A percentile compares a stretch with the other conserved stretches of the same genome.
phyloP scores from a whole-genome alignment of 306 rosid genomes.

The Trifolium dubium region DNA sequence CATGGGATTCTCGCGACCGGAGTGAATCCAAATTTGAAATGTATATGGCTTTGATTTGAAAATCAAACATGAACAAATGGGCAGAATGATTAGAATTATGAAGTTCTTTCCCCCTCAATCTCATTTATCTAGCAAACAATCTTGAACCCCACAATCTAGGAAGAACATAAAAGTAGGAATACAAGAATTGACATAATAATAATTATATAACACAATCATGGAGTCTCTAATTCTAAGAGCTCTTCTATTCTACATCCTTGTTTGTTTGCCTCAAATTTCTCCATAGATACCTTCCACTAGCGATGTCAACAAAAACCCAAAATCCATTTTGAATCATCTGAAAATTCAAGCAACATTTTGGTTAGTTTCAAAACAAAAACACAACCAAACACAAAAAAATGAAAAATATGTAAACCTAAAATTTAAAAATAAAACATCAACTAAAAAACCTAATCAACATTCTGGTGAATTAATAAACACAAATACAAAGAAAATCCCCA shows the following conservation, averaged over 20 bases:
- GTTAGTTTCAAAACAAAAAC: background rate
- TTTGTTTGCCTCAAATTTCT: constrained; percentile 58
- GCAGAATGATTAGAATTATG: constrained; percentile 9
- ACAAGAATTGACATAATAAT: constrained; percentile 25
- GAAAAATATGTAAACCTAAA: background rate
- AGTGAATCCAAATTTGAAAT: background rate
- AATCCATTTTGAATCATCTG: constrained; percentile 62
- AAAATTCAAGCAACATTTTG: constrained; percentile 20
- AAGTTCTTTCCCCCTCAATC: background rate
- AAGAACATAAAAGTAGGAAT: constrained; percentile 9
- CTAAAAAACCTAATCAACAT: background rate
- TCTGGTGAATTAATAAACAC: background rate
- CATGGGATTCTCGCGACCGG: too few species aligned
- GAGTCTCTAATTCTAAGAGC: constrained; percentile 5
- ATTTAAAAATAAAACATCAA: background rate
- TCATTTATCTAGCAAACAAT: constrained; percentile 21
- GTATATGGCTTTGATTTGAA: background rate
- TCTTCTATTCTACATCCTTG: constrained; percentile 37
- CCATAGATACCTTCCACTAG: constrained; percentile 85
- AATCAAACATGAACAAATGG: constrained; percentile 23
- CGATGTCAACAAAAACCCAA: constrained; percentile 79
- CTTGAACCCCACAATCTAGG: constrained; percentile 32
- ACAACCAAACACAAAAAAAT: background rate
- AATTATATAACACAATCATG: constrained; percentile 1
- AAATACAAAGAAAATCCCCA: background rate